Conservation (phyloP, 345 rosid species). For the Eucalyptus virginea region DNA sequence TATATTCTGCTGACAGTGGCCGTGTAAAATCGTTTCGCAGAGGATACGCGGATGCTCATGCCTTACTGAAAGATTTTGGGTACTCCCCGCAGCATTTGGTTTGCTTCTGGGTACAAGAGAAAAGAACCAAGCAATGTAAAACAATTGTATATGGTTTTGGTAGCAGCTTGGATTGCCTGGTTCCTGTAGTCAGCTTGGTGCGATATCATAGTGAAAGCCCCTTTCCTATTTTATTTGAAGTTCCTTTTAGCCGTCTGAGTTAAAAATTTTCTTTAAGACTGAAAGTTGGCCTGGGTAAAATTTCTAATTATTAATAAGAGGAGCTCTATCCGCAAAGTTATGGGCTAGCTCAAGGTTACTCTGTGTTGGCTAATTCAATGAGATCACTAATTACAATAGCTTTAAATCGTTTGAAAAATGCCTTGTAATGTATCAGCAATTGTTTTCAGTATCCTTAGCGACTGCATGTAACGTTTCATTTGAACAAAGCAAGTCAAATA, state of each 20-base stretch:
- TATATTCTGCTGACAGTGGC: neutral
- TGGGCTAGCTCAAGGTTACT: too few species aligned
- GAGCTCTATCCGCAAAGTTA: too few species aligned
- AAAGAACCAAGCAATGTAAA: neutral
- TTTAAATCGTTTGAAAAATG: too few species aligned
- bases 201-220: neutral
- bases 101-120: neutral
- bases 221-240: neutral
- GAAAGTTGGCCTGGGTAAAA: too few species aligned
- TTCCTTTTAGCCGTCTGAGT: neutral
- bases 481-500: too few species aligned
- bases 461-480: too few species aligned
- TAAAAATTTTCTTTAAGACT: too few species aligned
- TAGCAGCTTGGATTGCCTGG: neutral
- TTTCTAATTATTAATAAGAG: too few species aligned
- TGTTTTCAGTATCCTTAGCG: too few species aligned
- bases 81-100: neutral
- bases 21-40: neutral
- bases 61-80: neutral
- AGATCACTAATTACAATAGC: too few species aligned
- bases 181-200: neutral
- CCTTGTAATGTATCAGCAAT: too few species aligned
- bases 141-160: neutral
- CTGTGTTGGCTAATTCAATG: too few species aligned
- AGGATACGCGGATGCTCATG: neutral